Evolutionary conservation across 805 yeast genomes (phyloP).

Genomic region (Candida ipomoeae): DNA sequence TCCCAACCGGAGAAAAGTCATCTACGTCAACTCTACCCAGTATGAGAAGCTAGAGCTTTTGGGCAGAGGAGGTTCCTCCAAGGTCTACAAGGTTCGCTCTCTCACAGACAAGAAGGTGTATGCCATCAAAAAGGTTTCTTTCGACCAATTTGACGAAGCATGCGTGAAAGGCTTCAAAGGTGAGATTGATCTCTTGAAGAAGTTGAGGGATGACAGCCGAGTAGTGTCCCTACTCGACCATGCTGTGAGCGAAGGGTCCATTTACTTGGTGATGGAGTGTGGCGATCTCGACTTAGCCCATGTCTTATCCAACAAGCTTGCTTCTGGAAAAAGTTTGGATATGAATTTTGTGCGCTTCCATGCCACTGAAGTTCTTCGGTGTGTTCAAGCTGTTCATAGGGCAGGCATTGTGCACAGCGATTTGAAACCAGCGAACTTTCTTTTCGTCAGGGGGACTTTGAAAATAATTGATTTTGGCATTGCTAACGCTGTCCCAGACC

Average conservation of each 20-base stretch:
- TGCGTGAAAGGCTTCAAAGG: constrained; percentile 81
- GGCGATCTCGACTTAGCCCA: constrained; percentile 89
- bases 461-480: constrained; percentile 94
- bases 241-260: constrained; percentile 58
- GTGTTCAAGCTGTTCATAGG: constrained; percentile 84
- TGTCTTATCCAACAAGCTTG: constrained; percentile 57
- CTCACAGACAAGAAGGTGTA: constrained; percentile 49
- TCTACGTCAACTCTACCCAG: constrained; percentile 49
- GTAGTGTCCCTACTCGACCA: constrained; percentile 79
- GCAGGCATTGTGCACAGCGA: constrained; percentile 85
- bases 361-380: constrained; percentile 70
- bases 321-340: constrained; percentile 47
- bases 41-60: constrained; percentile 74
- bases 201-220: constrained; percentile 54
- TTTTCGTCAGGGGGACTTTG: constrained; percentile 75
- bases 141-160: constrained; percentile 74
- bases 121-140: constrained; percentile 78
- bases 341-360: constrained; percentile 75
- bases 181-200: constrained; percentile 71
- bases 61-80: constrained; percentile 92
- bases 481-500: constrained; percentile 91
- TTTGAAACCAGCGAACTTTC: constrained; percentile 62
- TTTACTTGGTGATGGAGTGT: constrained; percentile 85
- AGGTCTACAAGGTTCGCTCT: constrained; percentile 74
- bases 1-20: constrained; percentile 23